phyloP scores from a whole-genome alignment of 805 yeast genomes.

The Candida sonorensis region DNA sequence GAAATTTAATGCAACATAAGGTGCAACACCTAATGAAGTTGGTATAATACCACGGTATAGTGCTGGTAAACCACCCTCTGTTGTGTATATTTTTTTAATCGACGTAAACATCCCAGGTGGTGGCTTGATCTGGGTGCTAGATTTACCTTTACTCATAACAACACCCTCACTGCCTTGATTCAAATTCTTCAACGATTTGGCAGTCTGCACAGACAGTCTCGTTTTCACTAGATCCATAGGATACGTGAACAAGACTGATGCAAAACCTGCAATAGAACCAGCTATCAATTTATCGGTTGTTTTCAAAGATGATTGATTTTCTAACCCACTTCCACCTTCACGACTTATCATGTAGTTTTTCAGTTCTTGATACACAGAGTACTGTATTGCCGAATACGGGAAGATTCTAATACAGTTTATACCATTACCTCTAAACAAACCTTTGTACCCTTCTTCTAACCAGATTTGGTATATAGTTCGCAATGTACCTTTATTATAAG shows the following conservation, averaged over 20 bases:
- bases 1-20: slow-evolving; percentile 90
- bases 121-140: slow-evolving; percentile 30
- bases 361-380: slow-evolving; percentile 68
- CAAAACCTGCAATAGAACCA: slow-evolving; percentile 78
- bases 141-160: too few relatives aligned
- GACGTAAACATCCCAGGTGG: slow-evolving; percentile 72
- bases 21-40: slow-evolving; percentile 92
- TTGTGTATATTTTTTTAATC: slow-evolving; percentile 48
- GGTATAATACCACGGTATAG: slow-evolving; percentile 83
- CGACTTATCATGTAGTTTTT: slow-evolving; percentile 33
- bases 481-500: slow-evolving; percentile 59
- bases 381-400: slow-evolving; percentile 94
- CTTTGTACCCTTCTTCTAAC: slow-evolving; percentile 86
- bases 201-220: slow-evolving; percentile 83
- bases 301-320: too few relatives aligned
- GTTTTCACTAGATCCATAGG: slow-evolving; percentile 92
- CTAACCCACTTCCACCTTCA: slow-evolving; percentile 29
- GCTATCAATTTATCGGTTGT: slow-evolving; percentile 58
- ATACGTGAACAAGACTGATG: slow-evolving; percentile 77
- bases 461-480: slow-evolving; percentile 74
- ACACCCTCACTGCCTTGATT: too few relatives aligned
- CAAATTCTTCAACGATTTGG: slow-evolving; percentile 44
- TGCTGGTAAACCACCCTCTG: slow-evolving; percentile 78
- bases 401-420: slow-evolving; percentile 83
- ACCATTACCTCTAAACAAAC: slow-evolving; percentile 86